A percentile compares a stretch with the other conserved stretches of the same genome.
Evolutionary conservation across 257 asterid species (phyloP).

Genomic region (Nicotiana paniculata): DNA sequence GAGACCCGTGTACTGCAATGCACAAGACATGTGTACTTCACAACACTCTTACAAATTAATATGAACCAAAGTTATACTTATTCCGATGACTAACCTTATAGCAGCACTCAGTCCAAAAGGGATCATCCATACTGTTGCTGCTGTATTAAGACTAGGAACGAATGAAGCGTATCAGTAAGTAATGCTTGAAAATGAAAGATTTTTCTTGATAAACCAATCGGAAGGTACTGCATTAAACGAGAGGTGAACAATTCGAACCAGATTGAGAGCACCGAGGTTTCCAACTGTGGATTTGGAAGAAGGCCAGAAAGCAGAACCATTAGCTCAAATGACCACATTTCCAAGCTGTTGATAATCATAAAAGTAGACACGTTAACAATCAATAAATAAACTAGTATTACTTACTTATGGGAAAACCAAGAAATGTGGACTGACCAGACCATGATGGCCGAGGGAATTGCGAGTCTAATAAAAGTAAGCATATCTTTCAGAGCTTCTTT

Average conservation of each 20-base stretch:
- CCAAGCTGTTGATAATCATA: slow-evolving; percentile 48
- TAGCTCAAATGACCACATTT: slow-evolving; percentile 84
- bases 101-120: slow-evolving; percentile 79
- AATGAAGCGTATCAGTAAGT: not conserved
- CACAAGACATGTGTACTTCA: not conserved
- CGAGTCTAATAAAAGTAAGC: slow-evolving; percentile 48
- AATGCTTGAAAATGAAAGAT: not conserved
- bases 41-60: not conserved
- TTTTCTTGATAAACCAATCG: not conserved
- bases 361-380: not conserved
- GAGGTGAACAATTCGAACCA: slow-evolving; percentile 30
- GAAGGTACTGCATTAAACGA: not conserved
- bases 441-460: slow-evolving; percentile 85
- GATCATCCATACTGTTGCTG: slow-evolving; percentile 77
- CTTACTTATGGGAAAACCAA: not conserved
- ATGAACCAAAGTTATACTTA: not conserved
- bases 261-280: slow-evolving; percentile 82
- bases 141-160: slow-evolving; percentile 58
- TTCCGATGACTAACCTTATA: slow-evolving; percentile 45
- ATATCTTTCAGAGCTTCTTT: slow-evolving; percentile 49
- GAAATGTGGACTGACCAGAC: slow-evolving; percentile 40
- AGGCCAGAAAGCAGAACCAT: slow-evolving; percentile 87
- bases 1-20: slow-evolving; percentile 71
- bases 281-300: slow-evolving; percentile 76
- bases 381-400: not conserved